Percentiles rank a stretch among this genome's conserved stretches.
phyloP scores from a whole-genome alignment of 225 moss, liverwort and hornwort genomes.

The Anthoceros angustus region DNA sequence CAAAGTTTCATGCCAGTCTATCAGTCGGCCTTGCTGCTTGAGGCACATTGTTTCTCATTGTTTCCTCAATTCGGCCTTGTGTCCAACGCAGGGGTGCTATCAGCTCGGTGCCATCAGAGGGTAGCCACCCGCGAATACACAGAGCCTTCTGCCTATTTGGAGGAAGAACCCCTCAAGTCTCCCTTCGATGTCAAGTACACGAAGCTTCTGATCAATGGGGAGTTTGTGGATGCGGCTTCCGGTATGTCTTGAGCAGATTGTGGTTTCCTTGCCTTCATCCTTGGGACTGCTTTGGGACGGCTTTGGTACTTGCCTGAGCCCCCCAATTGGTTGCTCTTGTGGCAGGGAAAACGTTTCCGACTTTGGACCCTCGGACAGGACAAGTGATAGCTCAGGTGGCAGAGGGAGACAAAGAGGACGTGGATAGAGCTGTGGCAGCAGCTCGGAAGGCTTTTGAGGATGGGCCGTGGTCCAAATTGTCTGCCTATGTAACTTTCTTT shows the following conservation, averaged over 20 bases:
- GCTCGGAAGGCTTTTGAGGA: constrained; percentile 74
- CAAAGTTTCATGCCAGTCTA: too few relatives aligned
- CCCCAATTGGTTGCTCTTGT: too few relatives aligned
- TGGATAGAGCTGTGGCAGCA: constrained; percentile 62
- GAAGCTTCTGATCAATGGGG: constrained; percentile 43
- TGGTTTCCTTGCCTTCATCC: too few relatives aligned
- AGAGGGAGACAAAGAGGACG: constrained; percentile 64
- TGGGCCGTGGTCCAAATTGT: constrained; percentile 75
- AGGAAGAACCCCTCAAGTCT: constrained; percentile 37
- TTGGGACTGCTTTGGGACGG: too few relatives aligned
- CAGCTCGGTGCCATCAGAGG: too few relatives aligned
- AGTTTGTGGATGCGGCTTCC: constrained; percentile 67
- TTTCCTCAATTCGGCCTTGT: too few relatives aligned
- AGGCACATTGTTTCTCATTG: too few relatives aligned
- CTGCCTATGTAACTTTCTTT: constrained; percentile 15
- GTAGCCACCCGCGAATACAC: too few relatives aligned
- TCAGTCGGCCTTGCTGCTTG: too few relatives aligned
- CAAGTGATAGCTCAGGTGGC: constrained; percentile 60
- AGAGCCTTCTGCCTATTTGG: neutral
- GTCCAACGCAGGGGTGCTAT: too few relatives aligned
- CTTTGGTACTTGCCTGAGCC: too few relatives aligned
- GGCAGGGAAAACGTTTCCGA: constrained; percentile 53
- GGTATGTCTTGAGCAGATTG: neutral
- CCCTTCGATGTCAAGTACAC: constrained; percentile 48
- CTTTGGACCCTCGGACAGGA: constrained; percentile 53